Evolutionary conservation across 345 rosid genomes (phyloP), one percentile per base, ranked within the genome.

Genomic region (Citrus reticulata): DNA sequence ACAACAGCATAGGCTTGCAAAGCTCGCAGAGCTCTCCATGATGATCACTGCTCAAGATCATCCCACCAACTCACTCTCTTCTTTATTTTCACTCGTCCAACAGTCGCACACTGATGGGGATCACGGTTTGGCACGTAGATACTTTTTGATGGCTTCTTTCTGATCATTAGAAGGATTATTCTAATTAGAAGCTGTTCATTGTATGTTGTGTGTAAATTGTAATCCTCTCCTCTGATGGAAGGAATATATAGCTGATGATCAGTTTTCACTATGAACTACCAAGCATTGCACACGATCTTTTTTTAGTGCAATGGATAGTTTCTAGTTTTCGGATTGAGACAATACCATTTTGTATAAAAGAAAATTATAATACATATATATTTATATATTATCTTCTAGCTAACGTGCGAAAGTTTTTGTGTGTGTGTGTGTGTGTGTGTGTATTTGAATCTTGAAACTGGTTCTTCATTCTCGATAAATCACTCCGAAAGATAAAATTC

Each of bases 1-100:
- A 92, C 85, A 90, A 92, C 73, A 81, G 24, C 72, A 76, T 84
- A 58, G 90, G 93, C 27, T 62, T 88, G 39, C 83, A 86, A 63
- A 90, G 87, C 68, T 70, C 79, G 55, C 75, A 76, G 67, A 62
- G 69, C 60, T 78, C 46, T 27, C 90, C 89, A 51, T 89, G 87
- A 89, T 81, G 37, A 60, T 58, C 60, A 46, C 22, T 3, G 10
- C 35, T 40, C 37, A 54, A 46, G 51, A 46, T 46, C 51, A 46
- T 46, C 51, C 51, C 51, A 46, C 0, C 51, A 46, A 3, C 4
- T 46, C 51, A 46, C 51, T 46, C 51, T 42, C 51, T 46, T 46
- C 17, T 46, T 46, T 46, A 3, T 46, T 46, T 46, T 11, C 3
- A 46, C 17, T 46, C 16, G 51, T 4, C 16, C 51, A 46, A 13